These are phyloP conservation scores for Candida odintsovae DNA, from an alignment of 805 yeast genomes.

Conservation along the genomic window DNA sequence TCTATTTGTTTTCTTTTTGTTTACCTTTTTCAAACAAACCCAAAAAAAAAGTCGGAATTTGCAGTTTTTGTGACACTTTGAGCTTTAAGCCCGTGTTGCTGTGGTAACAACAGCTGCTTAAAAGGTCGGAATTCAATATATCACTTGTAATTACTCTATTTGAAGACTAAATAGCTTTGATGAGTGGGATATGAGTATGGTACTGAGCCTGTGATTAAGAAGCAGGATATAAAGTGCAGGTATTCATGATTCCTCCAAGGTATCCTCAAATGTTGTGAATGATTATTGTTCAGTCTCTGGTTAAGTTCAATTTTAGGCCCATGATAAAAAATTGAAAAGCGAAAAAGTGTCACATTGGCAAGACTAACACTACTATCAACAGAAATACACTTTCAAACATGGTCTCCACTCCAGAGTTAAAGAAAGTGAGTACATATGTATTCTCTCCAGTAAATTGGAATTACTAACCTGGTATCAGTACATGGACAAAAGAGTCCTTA, in stretches of 20 bases:
- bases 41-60: background rate
- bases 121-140: background rate
- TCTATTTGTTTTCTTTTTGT: background rate
- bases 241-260: no score
- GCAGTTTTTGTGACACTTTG: background rate
- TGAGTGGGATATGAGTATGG: no score
- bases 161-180: no score
- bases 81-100: background rate
- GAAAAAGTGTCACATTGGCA: no score
- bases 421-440: constrained; percentile 36
- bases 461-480: constrained; percentile 39
- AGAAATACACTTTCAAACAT: constrained; percentile 19
- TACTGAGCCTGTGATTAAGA: no score
- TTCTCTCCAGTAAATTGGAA: no score
- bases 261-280: no score
- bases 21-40: background rate
- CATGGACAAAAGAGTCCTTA: constrained; percentile 67
- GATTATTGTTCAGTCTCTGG: no score
- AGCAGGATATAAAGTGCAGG: no score
- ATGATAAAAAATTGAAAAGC: background rate
- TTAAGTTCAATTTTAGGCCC: no score
- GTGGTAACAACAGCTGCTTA: background rate
- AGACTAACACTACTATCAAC: no score
- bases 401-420: constrained; percentile 61
- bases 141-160: no score